Evolutionary conservation across 805 yeast species (phyloP).

Genomic region (Lachancea waltii): DNA sequence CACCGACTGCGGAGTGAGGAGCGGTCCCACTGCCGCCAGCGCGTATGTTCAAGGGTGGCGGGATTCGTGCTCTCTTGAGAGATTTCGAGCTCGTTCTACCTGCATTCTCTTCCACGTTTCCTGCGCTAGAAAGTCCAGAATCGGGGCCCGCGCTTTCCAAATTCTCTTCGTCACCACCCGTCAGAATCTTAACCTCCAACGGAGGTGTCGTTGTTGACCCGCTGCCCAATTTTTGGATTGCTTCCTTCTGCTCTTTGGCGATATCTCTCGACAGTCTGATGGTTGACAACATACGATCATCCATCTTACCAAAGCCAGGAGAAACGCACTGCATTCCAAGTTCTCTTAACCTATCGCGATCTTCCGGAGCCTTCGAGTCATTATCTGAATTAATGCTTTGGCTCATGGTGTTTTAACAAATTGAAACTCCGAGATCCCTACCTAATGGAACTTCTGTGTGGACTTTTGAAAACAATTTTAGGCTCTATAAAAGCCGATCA

Average conservation of each 20-base stretch:
- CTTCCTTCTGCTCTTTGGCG: constrained; percentile 20
- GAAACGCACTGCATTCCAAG: constrained; percentile 25
- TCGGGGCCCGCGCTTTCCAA: constrained; percentile 1
- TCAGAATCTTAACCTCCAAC: background rate
- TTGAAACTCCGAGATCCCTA: too few relatives aligned
- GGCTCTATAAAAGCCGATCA: too few relatives aligned
- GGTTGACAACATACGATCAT: constrained; percentile 21
- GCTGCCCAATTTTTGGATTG: constrained; percentile 11
- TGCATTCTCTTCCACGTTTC: background rate
- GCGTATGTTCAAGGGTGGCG: constrained; percentile 22
- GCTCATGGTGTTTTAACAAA: background rate
- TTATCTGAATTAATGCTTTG: background rate
- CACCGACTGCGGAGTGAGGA: background rate
- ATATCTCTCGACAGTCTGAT: constrained; percentile 23
- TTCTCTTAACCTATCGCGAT: constrained; percentile 9
- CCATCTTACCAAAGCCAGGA: constrained; percentile 25
- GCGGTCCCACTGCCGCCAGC: background rate
- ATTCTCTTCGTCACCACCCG: background rate
- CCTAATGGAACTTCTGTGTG: too few relatives aligned
- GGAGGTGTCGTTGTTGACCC: background rate
- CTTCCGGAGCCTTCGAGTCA: constrained; percentile 3
- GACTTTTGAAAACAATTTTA: too few relatives aligned
- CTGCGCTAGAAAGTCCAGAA: constrained; percentile 1
- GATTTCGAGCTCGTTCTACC: constrained; percentile 12
- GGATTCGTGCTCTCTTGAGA: constrained; percentile 23